phyloP scores from a whole-genome alignment of 495 filamentous ascomycete genomes.

The Lophiotrema nucula region DNA sequence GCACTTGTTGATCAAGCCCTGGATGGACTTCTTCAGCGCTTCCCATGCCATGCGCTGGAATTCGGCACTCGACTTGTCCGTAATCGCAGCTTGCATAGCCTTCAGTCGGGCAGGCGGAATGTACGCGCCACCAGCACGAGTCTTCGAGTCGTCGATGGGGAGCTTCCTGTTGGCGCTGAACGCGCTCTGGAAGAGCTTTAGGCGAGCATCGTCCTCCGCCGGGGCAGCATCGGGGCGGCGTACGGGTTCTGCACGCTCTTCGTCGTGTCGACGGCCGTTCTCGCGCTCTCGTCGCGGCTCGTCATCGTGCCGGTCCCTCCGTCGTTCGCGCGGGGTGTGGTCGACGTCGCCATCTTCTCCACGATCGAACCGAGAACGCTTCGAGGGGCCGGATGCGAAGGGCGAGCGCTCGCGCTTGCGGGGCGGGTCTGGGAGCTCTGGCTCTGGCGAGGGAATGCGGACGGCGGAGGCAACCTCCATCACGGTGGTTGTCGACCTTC shows the following conservation, averaged over 20 bases:
- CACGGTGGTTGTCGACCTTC: neutral
- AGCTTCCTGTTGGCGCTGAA: slow-evolving; percentile 29
- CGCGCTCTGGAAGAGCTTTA: slow-evolving; percentile 30
- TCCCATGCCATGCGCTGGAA: slow-evolving; percentile 99
- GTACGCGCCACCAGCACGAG: slow-evolving; percentile 92
- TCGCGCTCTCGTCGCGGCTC: slow-evolving; percentile 2
- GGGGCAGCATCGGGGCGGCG: neutral
- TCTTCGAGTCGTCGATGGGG: slow-evolving; percentile 48
- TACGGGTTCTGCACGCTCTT: neutral
- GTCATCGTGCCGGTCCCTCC: neutral
- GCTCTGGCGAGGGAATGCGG: slow-evolving; percentile 33
- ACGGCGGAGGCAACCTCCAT: slow-evolving; percentile 34
- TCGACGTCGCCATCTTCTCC: slow-evolving; percentile 1
- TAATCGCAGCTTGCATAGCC: slow-evolving; percentile 93
- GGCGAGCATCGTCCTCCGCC: slow-evolving; percentile 23
- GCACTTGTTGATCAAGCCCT: slow-evolving; percentile 97
- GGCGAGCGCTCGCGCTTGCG: slow-evolving; percentile 34
- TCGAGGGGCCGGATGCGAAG: slow-evolving; percentile 22
- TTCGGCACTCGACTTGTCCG: slow-evolving; percentile 92
- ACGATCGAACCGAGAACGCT: slow-evolving; percentile 21
- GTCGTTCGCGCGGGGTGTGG: slow-evolving; percentile 1
- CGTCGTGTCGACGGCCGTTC: slow-evolving; percentile 1
- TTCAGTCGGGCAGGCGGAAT: slow-evolving; percentile 89
- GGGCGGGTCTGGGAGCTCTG: slow-evolving; percentile 27
- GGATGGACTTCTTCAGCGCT: slow-evolving; percentile 97